phyloP scores from a whole-genome alignment of 208 protist genomes.

The Tritrichomonas musculus region DNA sequence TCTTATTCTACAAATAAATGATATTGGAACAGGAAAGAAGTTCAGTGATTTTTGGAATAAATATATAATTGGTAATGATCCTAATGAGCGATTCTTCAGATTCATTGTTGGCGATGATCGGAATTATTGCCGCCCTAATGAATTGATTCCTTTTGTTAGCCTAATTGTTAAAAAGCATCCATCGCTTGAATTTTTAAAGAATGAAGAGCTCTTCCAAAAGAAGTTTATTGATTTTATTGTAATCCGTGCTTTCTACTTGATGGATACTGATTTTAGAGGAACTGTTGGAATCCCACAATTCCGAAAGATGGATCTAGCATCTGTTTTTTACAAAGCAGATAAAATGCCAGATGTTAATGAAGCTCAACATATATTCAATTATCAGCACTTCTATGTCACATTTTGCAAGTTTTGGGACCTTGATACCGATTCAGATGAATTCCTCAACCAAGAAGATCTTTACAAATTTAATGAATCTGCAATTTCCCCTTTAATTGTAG shows the following conservation, averaged over 20 bases:
- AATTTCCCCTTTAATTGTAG: background rate
- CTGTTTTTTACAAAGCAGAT: background rate
- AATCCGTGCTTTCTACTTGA: background rate
- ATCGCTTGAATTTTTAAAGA: background rate
- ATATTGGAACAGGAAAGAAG: background rate
- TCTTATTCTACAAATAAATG: background rate
- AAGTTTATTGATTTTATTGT: constrained; percentile 34
- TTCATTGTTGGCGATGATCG: background rate
- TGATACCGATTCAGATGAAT: background rate
- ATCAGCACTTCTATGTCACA: constrained; percentile 28
- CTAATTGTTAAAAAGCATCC: background rate
- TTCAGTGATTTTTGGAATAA: background rate
- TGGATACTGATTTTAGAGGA: constrained; percentile 30
- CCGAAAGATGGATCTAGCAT: background rate
- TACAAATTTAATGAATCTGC: constrained; percentile 2
- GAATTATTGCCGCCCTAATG: background rate
- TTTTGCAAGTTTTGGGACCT: constrained; percentile 33
- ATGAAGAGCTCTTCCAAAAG: background rate
- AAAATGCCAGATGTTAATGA: constrained; percentile 19
- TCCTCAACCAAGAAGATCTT: background rate
- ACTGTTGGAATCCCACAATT: background rate
- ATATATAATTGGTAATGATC: background rate
- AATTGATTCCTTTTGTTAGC: background rate
- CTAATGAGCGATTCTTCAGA: constrained; percentile 22
- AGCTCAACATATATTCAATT: constrained; percentile 5